Conservation (phyloP, 306 rosid species). For the Dryas drummondii region DNA sequence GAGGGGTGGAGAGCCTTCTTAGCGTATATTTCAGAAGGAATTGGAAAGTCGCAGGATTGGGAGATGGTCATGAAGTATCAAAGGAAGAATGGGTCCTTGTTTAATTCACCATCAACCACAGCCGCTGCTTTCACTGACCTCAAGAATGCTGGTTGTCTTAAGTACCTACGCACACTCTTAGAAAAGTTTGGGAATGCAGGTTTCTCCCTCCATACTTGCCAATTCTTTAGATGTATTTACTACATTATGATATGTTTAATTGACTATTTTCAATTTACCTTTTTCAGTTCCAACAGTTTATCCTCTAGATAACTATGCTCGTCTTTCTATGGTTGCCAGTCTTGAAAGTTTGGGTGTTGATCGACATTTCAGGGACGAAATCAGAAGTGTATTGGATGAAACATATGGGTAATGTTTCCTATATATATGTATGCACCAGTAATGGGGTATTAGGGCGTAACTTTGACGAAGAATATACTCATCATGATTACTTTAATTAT, state of each 20-base stretch:
- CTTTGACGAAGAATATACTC: background rate
- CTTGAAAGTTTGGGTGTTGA: conserved; percentile 73
- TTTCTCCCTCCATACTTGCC: conserved; percentile 19
- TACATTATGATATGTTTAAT: conserved; percentile 11
- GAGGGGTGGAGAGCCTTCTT: conserved; percentile 72
- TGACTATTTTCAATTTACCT: background rate
- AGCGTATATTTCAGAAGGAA: conserved; percentile 76
- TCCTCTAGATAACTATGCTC: conserved; percentile 67
- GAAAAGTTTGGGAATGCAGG: conserved; percentile 72
- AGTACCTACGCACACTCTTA: conserved; percentile 51
- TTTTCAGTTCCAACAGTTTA: conserved; percentile 71
- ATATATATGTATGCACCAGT: conserved; percentile 19
- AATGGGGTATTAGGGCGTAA: background rate
- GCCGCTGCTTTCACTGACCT: conserved; percentile 61
- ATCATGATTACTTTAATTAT: background rate
- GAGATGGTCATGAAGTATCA: conserved; percentile 65
- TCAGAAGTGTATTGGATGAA: conserved; percentile 63
- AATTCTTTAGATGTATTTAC: conserved; percentile 13
- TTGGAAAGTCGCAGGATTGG: conserved; percentile 54
- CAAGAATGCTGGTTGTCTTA: conserved; percentile 62
- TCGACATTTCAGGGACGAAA: conserved; percentile 69
- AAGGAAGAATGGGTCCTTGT: conserved; percentile 80
- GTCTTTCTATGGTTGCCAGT: conserved; percentile 65
- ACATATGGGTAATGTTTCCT: conserved; percentile 53
- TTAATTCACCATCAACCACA: conserved; percentile 80